Evolutionary conservation across 2,329 filamentous ascomycete species (phyloP), one percentile per base, ranked within the genome.

Genomic region (Geosmithia putterillii): DNA sequence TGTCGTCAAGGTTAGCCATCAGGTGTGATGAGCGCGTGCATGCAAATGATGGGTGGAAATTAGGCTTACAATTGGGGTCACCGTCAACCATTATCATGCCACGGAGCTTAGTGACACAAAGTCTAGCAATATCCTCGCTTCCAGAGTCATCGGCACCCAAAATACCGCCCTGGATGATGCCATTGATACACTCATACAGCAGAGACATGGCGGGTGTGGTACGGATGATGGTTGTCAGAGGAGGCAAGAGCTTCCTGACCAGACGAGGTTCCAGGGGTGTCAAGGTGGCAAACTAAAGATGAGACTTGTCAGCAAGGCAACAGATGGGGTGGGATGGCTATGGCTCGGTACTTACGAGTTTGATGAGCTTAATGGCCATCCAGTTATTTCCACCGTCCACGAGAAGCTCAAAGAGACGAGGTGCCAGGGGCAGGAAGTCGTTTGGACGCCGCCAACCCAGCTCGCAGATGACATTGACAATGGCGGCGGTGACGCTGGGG

Each of bases 281-380:
- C 47, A 98, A 67, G 1, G 87, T 94, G 38, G 92, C 90, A 71
- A 98, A 98, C 84, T 94, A 55, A 14, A 12, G 10, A 32, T 1
- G 17, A 10, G 20, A 3, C 8, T 23, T 25, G n/a, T 51, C 21
- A 54, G 46, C 37, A 19, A 28, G 18, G 20, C 4, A 21, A 21
- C 18, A 6, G 17, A 39, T 7, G 19, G 7, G 8, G 20, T 22
- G 19, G 17, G 4, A 20, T 6, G 12, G 18, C 37, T 15, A 19
- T 15, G 10, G 28, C 4, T 32, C 15, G 43, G 12, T 7, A 36
- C 38, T 15, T 15, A 90, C 86, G 49, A 98, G 74, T 65, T 98
- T 98, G 60, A 98, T 96, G 48, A 98, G 78, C 61, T 98, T 98
- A 59, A 98, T 98, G 46, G 89, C 89, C 90, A 98, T 96, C 92